phyloP scores from a whole-genome alignment of 257 asterid genomes.

The Eustoma russellianum region DNA sequence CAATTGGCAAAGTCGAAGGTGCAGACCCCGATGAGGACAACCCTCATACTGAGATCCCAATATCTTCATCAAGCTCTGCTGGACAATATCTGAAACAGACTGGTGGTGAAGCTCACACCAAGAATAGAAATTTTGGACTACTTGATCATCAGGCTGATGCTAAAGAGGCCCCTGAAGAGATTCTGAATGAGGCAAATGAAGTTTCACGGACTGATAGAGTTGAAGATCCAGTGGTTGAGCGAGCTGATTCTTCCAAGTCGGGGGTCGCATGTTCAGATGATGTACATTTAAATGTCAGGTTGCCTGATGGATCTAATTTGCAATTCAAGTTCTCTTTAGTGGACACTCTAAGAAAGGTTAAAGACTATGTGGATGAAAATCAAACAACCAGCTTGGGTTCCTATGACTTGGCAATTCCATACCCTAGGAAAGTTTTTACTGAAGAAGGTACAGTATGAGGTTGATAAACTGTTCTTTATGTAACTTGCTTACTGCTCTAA shows the following conservation, averaged over 20 bases:
- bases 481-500: background rate
- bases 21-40: conserved; percentile 10
- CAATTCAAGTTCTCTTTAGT: conserved; percentile 42
- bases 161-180: conserved; percentile 25
- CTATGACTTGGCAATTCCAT: conserved; percentile 75
- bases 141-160: conserved; percentile 18
- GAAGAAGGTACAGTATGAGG: conserved; percentile 52
- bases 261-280: conserved; percentile 39
- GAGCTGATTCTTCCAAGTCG: conserved; percentile 27
- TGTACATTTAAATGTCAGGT: conserved; percentile 60
- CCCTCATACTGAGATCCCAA: conserved; percentile 24
- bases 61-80: conserved; percentile 20
- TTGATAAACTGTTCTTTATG: background rate
- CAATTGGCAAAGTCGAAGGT: no score
- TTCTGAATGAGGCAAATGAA: conserved; percentile 23
- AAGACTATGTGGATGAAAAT: conserved; percentile 46
- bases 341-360: conserved; percentile 68
- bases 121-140: conserved; percentile 16
- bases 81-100: conserved; percentile 19
- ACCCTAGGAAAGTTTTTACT: conserved; percentile 82
- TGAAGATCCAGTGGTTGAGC: conserved; percentile 26
- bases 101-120: conserved; percentile 17
- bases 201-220: conserved; percentile 11
- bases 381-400: conserved; percentile 46
- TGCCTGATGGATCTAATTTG: conserved; percentile 70